Evolutionary conservation across 495 filamentous ascomycete genomes (phyloP), one percentile per base, ranked within the genome.

Genomic region (Thozetella sp.): DNA sequence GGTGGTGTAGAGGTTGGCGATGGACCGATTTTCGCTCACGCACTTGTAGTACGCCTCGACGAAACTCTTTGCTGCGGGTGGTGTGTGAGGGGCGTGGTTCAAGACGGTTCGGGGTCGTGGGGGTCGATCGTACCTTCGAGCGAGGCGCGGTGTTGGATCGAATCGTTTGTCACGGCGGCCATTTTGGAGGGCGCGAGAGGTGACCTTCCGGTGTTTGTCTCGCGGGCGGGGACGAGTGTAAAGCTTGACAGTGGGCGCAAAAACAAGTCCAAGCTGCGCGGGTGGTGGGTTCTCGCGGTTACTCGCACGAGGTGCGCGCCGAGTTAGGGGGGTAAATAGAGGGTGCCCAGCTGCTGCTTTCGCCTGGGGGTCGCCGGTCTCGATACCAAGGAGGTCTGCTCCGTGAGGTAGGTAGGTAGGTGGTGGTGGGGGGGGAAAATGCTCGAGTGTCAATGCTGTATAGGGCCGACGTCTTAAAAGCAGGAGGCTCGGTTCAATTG

Each of bases 41-140:
- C 68, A 50, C 24, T 64, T 53, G 67, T 81, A 81, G 75, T 70
- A 81, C 67, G 66, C 66, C 48, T 71, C 67, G 54, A 76, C 62
- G 61, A 81, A 81, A 26, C 22, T 59, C 51, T 74, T 63, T 55
- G 75, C 75, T 17, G 76, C 77, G 78, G 60, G 37, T 53, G 4
- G 22, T 51, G 34, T 40, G 56, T 51, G 37, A 56, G n/a, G 56
- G 12, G 57, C 19, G 53, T 67, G 46, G 60, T 62, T 40, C 43
- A 23, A 52, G 15, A 50, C 17, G 22, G 30, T 22, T 25, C 22
- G 55, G 51, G 40, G 37, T 25, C 22, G 26, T 25, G 23, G n/a
- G 51, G 30, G 20, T 48, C n/a, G 43, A 15, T 48, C 10, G 43
- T 48, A 48, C 43, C 43, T 48, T 48, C 43, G 43, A 48, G 9